These are phyloP conservation scores for Blastomyces silverae DNA, from an alignment of 2,329 filamentous ascomycete species.

Conservation along the genomic window DNA sequence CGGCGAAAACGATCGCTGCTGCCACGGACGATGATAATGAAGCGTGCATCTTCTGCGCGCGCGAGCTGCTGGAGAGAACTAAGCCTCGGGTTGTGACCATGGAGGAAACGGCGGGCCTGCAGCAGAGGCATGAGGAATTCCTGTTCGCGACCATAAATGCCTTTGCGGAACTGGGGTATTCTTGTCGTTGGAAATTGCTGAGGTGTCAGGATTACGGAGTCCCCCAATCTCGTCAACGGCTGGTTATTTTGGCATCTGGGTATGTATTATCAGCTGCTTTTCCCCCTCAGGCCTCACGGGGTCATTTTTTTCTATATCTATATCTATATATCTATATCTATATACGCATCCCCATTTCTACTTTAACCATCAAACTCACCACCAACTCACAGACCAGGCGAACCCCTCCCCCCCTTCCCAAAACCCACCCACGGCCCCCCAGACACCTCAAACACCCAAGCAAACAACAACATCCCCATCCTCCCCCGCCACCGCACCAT, in stretches of 20 bases:
- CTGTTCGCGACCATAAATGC: constrained; percentile 57
- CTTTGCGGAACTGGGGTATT: constrained; percentile 61
- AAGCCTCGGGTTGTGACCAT: constrained; percentile 66
- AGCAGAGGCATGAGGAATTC: constrained; percentile 48
- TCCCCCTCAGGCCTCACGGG: neutral
- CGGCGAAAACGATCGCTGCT: constrained; percentile 56
- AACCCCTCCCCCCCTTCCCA: constrained; percentile 61
- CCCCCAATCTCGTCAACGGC: constrained; percentile 43
- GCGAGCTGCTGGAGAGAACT: constrained; percentile 50
- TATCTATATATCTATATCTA: neutral
- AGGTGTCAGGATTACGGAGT: constrained; percentile 46
- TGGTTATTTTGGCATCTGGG: constrained; percentile 51
- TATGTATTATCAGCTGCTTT: constrained; percentile 29
- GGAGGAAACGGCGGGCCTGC: constrained; percentile 69
- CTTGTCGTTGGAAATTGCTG: constrained; percentile 61
- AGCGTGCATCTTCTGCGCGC: constrained; percentile 46
- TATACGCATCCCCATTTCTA: no score
- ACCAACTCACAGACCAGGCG: constrained; percentile 54
- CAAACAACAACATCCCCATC: constrained; percentile 20
- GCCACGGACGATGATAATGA: constrained; percentile 62
- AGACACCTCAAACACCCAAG: neutral
- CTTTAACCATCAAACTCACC: neutral
- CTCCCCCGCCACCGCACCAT: constrained; percentile 40
- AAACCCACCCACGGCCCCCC: constrained; percentile 49
- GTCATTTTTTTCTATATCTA: neutral